Evolutionary conservation across 2,329 filamentous ascomycete genomes (phyloP).

Genomic region (Tolypocladium cylindrosporum): DNA sequence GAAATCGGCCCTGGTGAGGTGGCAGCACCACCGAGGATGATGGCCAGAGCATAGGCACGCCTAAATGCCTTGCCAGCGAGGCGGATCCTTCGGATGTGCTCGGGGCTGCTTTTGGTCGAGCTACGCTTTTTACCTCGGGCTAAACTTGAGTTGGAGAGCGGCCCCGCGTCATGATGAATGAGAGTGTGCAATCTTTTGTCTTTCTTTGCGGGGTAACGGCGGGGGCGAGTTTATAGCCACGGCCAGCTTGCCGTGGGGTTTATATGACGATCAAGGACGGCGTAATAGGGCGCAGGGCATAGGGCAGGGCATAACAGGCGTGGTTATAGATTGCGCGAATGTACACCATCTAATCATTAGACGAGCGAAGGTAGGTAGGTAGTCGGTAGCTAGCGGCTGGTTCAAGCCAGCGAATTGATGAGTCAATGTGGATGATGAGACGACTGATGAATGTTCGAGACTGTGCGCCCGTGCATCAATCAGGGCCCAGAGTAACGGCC

Average conservation of each 20-base stretch:
- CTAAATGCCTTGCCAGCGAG: not conserved
- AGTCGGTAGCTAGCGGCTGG: not conserved
- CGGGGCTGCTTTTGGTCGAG: not conserved
- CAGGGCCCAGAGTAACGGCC: not conserved
- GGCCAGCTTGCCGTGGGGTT: not conserved
- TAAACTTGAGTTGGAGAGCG: not conserved
- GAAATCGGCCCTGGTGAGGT: not conserved
- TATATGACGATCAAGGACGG: not conserved
- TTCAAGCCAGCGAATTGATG: conserved; percentile 3
- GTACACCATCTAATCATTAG: conserved; percentile 3
- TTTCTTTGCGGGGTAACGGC: not conserved
- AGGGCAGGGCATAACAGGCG: not conserved
- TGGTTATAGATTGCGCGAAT: conserved; percentile 6
- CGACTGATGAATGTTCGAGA: not conserved
- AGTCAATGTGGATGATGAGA: not conserved
- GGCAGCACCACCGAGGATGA: not conserved
- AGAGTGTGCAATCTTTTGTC: not conserved
- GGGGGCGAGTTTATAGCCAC: not conserved
- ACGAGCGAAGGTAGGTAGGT: not conserved
- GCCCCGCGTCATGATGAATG: not conserved
- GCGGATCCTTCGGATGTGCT: not conserved
- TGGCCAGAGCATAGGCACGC: not conserved
- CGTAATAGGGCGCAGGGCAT: not conserved
- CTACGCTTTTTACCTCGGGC: not conserved
- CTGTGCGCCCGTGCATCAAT: not conserved